These are phyloP conservation scores for Starmerella ratchasimensis DNA, from an alignment of 805 yeast genomes.

Conservation along the genomic window DNA sequence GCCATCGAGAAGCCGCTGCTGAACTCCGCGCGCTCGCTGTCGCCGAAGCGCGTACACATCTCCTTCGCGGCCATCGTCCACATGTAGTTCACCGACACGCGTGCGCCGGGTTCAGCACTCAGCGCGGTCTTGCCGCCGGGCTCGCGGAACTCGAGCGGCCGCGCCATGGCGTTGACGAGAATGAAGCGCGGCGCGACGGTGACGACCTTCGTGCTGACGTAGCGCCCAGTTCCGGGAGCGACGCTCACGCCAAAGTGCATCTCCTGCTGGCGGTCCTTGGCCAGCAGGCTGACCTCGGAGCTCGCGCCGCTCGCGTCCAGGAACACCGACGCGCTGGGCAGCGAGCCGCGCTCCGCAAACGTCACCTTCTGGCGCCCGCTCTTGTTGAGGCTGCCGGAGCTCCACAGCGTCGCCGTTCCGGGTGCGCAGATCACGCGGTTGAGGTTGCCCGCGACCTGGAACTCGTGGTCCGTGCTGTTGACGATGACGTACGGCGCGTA, in stretches of 20 bases:
- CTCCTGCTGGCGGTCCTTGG: conserved; percentile 32
- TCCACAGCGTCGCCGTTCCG: conserved; percentile 60
- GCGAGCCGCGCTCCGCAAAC: conserved; percentile 38
- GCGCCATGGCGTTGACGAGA: conserved; percentile 45
- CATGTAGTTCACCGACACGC: conserved; percentile 50
- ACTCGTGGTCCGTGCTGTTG: conserved; percentile 60
- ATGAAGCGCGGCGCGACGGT: conserved; percentile 74
- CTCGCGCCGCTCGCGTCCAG: conserved; percentile 84
- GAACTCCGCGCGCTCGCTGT: conserved; percentile 51
- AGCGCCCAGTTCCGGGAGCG: conserved; percentile 75
- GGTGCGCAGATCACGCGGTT: conserved; percentile 38
- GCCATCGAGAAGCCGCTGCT: conserved; percentile 77
- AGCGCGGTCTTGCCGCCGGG: conserved; percentile 19
- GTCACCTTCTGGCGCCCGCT: conserved; percentile 48
- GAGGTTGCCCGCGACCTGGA: conserved; percentile 41
- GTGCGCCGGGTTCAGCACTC: conserved; percentile 32
- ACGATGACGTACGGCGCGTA: conserved; percentile 74
- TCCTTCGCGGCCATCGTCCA: conserved; percentile 16
- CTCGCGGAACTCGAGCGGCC: conserved; percentile 32
- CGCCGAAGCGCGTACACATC: conserved; percentile 25
- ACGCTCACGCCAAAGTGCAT: conserved; percentile 52
- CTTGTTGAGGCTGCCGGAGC: conserved; percentile 53
- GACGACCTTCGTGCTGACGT: conserved; percentile 60
- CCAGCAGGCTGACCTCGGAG: conserved; percentile 37
- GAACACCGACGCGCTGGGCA: conserved; percentile 59